These are phyloP conservation scores for Boletus reticuloceps DNA, from an alignment of 768 basidiomycete species.

Conservation along the genomic window DNA sequence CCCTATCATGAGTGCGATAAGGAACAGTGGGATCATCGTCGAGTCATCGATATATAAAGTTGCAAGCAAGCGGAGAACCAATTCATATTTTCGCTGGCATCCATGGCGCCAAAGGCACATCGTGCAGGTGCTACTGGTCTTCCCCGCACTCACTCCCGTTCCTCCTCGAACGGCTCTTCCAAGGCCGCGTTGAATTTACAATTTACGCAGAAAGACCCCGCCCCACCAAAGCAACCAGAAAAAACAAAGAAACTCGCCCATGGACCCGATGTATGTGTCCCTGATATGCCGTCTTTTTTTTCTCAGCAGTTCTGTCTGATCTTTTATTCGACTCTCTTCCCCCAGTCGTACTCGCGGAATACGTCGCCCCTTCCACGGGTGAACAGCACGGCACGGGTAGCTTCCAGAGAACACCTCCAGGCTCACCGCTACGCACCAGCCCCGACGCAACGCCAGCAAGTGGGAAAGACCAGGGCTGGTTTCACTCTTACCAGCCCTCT, in stretches of 20 bases:
- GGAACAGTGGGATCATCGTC: background rate
- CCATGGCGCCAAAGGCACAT: conserved; percentile 53
- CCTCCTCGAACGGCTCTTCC: conserved; percentile 53
- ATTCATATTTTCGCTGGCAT: conserved; percentile 16
- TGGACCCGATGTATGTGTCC: conserved; percentile 44
- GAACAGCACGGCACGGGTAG: conserved; percentile 26
- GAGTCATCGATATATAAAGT: conserved; percentile 10
- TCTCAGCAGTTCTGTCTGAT: conserved; percentile 13
- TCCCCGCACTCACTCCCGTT: conserved; percentile 61
- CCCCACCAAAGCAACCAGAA: conserved; percentile 43
- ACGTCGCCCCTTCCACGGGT: conserved; percentile 27
- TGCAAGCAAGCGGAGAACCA: conserved; percentile 29
- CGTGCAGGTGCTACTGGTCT: conserved; percentile 44
- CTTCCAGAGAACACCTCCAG: conserved; percentile 34
- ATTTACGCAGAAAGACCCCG: conserved; percentile 63
- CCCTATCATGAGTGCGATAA: conserved; percentile 12
- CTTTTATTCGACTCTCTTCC: background rate
- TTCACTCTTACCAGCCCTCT: conserved; percentile 57
- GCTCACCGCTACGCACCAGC: conserved; percentile 31
- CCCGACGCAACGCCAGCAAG: conserved; percentile 29
- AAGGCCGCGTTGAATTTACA: conserved; percentile 61
- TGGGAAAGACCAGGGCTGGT: conserved; percentile 43
- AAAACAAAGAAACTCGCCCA: conserved; percentile 49
- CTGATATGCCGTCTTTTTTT: conserved; percentile 8
- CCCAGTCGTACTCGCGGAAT: conserved; percentile 22